phyloP scores from a whole-genome alignment of 139 green algal genomes.

The Chlamydomonas sphaeroides region DNA sequence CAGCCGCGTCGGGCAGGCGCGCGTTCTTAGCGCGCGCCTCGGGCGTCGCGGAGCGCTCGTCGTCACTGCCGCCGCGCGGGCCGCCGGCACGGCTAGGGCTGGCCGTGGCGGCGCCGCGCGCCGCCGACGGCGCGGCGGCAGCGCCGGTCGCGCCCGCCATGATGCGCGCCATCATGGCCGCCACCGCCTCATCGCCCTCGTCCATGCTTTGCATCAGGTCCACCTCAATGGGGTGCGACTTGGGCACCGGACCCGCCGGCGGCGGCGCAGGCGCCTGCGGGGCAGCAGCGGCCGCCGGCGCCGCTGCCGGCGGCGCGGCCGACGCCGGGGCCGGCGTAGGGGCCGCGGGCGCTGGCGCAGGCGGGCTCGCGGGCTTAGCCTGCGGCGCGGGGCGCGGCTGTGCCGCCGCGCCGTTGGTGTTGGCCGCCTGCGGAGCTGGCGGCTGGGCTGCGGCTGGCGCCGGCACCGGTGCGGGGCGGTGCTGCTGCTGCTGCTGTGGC shows the following conservation, averaged over 20 bases:
- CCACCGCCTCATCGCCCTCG: slow-evolving; percentile 4
- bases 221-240: slow-evolving; percentile 25
- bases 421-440: too few relatives aligned
- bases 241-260: neutral
- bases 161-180: neutral
- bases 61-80: neutral
- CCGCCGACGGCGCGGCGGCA: too few relatives aligned
- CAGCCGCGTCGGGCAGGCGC: neutral
- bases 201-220: neutral
- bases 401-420: too few relatives aligned
- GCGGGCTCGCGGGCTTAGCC: too few relatives aligned
- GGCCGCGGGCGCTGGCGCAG: neutral
- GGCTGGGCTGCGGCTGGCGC: too few relatives aligned
- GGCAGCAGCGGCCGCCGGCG: neutral
- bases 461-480: too few relatives aligned
- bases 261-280: too few relatives aligned
- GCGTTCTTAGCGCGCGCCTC: neutral
- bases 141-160: neutral
- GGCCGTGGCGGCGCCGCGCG: neutral
- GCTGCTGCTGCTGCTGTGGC: too few relatives aligned
- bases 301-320: neutral
- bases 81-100: neutral
- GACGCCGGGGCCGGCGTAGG: neutral
- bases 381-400: neutral
- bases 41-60: neutral